Base-by-base conservation (phyloP, 306 rosid species). In the Rubus parviflorus region DNA sequence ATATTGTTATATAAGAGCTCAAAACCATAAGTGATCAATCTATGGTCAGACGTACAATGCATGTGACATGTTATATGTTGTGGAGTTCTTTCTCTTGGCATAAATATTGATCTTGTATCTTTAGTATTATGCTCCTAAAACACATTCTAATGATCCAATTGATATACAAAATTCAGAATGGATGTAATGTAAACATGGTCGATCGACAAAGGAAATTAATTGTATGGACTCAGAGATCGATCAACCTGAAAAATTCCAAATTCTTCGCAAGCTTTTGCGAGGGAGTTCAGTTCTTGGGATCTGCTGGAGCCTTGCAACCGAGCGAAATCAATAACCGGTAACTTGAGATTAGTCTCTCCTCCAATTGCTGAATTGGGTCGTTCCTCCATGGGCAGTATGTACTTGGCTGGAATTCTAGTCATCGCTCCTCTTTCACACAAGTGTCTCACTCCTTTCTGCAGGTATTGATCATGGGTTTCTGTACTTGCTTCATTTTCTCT, bases 181-280 rank as follows among this genome's bases (percentile, higher is more conserved):
- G 35, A 40, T 65, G 52, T 43, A 10, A 2, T 56, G 62, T 56
- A 20, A 13, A 11, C 53, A 68, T n/a, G 19, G 56, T 51, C 56
- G 56, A 45, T 51, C 56, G 56, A 45, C 47, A 12, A 20, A 68
- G 7, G n/a, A 68, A 20, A 7, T 7, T 2, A 20, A 46, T 22
- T 41, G 71, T 42, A 43, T 67, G 52, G 8, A 40, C 6, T 68
- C 1, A 14, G 17, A 64, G 10, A 9, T 49, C 4, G 4, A 9
- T 49, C 4, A 35, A 80, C 79, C 83, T 74, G 83, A 56, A 80
- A 80, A 48, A 74, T n/a, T 37, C 83, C 83, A 56, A 53, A 80
- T 25, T 80, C 75, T 80, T 74, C 11, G 75, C 79, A 80, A 30
- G 75, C 75, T 45, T 66, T 66, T 66, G 79, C 75, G 1, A 80